Base-by-base conservation (phyloP, 2,329 filamentous ascomycete genomes). In the Fusarium sp. region DNA sequence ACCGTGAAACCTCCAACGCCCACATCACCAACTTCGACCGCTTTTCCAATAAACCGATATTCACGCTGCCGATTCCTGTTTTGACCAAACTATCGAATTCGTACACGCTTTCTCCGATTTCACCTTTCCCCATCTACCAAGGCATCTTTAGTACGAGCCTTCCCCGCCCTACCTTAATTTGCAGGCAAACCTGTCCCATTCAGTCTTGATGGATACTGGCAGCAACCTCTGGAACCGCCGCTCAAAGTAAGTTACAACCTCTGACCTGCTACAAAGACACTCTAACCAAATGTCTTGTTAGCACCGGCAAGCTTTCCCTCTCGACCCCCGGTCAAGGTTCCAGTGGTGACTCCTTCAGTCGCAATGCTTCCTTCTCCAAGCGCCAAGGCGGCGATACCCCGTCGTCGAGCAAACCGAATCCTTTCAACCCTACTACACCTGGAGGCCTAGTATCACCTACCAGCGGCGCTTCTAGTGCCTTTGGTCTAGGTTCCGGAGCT, bases 401-500 rank as follows among this genome's bases (percentile, higher is more conserved):
- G 71, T 93, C 93, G 74, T 91, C 94, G 78, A 90, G 90, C 76
- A 91, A 90, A 79, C 85, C 87, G 67, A 96, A 94, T 80, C 91
- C 94, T 24, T 95, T 97, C 52, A 61, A 89, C 73, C 28, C 28
- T 31, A 88, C 92, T 72, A 90, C 92, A 91, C 63, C 88, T 92
- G 75, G 90, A 88, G 65, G 76, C 45, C 58, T 80, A 58, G 76
- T 75, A 39, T 80, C 79, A 36, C 79, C 79, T 22, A 79, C 78
- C 31, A 88, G 87, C 59, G 88, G 88, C 60, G 93, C 93, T 57
- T 94, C 94, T 18, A 95, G 92, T 75, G 95, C 95, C 61, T 99
- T 99, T 81, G 95, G 94, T 51, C 85, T 99, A 64, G 96, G 96
- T 40, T 97, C 94, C 18, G 96, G 96, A 73, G 96, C 96, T 57